Base-by-base conservation (phyloP, 139 green algal genomes). In the Deuterostichococcus epilithicus region DNA sequence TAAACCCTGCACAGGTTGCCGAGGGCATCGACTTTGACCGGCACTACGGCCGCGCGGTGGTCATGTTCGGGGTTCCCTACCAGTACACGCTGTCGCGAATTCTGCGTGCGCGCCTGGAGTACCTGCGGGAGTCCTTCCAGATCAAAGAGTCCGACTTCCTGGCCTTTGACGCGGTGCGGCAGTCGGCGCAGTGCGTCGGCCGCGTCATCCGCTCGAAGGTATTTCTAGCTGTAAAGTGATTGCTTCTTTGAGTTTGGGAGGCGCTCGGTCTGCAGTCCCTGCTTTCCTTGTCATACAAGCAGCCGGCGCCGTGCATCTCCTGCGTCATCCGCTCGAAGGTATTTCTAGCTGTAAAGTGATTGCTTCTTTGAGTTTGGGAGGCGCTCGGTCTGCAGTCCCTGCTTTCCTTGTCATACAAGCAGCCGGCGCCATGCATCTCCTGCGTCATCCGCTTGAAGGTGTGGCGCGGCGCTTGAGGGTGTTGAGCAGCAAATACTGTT, bases 11-110 rank as follows among this genome's bases (percentile, higher is more conserved):
- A 39, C 70, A 95, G 86, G 92, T 99, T 34, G 95, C 95, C 0
- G 96, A 99, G 83, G 96, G 96, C 65, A 99, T 99, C 76, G 96
- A 99, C 81, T 99, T 99, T 87, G 96, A 99, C 86, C 81, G 90
- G 3, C 93, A 97, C 81, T 97, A 96, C 73, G 92, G 91, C 18
- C 85, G 91, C 37, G 89, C 87, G 34, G 96, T 99, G 74, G 91
- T 99, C 67, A 98, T 99, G 95, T 95, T 97, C 80, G 96, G 96
- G 0, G 92, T 99, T 73, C 96, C 96, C 1, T 99, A 98, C 81
- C 92, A 97, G 83, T 97, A 97, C 83, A 97, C 92, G 1, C 88
- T 96, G 42, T 90, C 77, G 5, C 82, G 93, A 68, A 95, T 99
- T 39, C 86, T 99, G 63, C 84, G 84, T 5, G 87, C 87, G 5